Conservation (phyloP, 192 early-diverging fungal species). For the Entomortierella parvispora region DNA sequence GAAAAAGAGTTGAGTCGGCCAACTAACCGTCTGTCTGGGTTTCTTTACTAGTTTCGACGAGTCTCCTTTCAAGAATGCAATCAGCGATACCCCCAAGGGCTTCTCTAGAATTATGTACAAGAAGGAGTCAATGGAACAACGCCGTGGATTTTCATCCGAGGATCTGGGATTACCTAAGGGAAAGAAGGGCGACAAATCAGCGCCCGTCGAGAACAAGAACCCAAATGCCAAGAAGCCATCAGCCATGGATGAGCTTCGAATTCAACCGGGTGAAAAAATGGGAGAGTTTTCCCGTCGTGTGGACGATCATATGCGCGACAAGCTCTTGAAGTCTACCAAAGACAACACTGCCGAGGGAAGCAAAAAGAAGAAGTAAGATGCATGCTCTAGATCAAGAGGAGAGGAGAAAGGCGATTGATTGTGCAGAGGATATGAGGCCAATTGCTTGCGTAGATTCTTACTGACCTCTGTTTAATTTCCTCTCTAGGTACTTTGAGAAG, state of each 20-base stretch:
- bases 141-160: slow-evolving; percentile 13
- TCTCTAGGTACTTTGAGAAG: slow-evolving; percentile 53
- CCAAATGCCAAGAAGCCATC: slow-evolving; percentile 14
- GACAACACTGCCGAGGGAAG: slow-evolving; percentile 49
- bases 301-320: slow-evolving; percentile 52
- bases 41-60: slow-evolving; percentile 33
- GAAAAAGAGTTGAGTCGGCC: not conserved
- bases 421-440: too few relatives aligned
- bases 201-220: not conserved
- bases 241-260: slow-evolving; percentile 25
- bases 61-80: slow-evolving; percentile 46
- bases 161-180: slow-evolving; percentile 8
- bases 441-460: not conserved
- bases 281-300: slow-evolving; percentile 60
- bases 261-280: slow-evolving; percentile 56
- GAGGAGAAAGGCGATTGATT: too few relatives aligned
- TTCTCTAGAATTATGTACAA: slow-evolving; percentile 56
- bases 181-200: slow-evolving; percentile 2
- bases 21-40: not conserved
- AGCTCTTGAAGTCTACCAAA: slow-evolving; percentile 46
- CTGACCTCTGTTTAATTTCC: not conserved
- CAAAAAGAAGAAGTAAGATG: slow-evolving; percentile 56
- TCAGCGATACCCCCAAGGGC: slow-evolving; percentile 54
- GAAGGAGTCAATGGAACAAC: slow-evolving; percentile 36
- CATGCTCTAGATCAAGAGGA: too few relatives aligned